A percentile compares a stretch with the other conserved stretches of the same genome.
Evolutionary conservation across 257 asterid species (phyloP).

Genomic region (Nicotiana sylvestris): DNA sequence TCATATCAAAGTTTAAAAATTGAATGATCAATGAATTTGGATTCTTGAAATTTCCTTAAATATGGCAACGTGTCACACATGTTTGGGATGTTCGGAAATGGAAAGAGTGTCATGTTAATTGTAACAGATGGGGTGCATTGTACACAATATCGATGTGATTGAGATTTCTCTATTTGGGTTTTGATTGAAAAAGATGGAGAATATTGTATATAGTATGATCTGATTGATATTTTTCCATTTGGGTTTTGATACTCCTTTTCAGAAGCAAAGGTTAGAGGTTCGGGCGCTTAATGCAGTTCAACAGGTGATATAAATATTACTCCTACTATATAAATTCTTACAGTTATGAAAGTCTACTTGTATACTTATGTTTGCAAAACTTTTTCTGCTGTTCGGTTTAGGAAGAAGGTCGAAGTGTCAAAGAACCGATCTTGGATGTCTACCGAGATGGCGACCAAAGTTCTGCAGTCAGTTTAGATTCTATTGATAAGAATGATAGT

Average conservation of each 20-base stretch:
- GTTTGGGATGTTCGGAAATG: not conserved
- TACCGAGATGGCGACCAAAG: conserved; percentile 52
- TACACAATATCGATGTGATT: not conserved
- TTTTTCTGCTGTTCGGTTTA: conserved; percentile 23
- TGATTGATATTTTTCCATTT: not conserved
- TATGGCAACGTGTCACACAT: not conserved
- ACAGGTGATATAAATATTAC: conserved; percentile 45
- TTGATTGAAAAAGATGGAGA: not conserved
- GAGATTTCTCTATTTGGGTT: conserved; percentile 1
- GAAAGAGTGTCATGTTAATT: not conserved
- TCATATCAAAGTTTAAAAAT: not conserved
- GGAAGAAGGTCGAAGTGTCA: conserved; percentile 52
- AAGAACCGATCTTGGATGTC: conserved; percentile 62
- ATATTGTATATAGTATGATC: not conserved
- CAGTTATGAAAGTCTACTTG: not conserved
- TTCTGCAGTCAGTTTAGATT: conserved; percentile 30
- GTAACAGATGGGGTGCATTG: not conserved
- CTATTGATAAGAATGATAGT: conserved; percentile 22
- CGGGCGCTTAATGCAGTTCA: conserved; percentile 53
- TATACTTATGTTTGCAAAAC: conserved; percentile 13
- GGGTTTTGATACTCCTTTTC: conserved; percentile 18
- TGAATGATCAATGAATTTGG: not conserved
- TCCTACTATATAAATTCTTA: not conserved
- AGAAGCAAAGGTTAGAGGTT: conserved; percentile 73
- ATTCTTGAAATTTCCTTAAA: not conserved